Conservation (phyloP, 2,329 filamentous ascomycete species). For the Colletotrichum kahawae region DNA sequence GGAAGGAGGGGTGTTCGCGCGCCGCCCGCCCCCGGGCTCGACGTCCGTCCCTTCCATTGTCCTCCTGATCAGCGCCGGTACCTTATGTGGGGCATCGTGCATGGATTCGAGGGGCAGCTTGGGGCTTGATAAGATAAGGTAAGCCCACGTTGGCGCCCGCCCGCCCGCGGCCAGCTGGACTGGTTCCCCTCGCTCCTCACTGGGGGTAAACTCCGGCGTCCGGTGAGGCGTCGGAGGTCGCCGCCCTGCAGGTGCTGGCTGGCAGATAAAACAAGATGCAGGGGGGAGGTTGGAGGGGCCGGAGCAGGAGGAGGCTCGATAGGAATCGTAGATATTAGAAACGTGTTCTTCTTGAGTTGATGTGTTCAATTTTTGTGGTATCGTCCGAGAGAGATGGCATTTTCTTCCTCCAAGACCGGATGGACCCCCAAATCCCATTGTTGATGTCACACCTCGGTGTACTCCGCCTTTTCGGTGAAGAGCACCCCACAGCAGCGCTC, state of each 20-base stretch:
- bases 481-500: neutral
- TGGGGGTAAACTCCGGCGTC: conserved; percentile 9
- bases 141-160: neutral
- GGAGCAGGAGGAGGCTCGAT: neutral
- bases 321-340: neutral
- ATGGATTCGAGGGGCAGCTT: conserved; percentile 8
- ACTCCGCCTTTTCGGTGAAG: conserved; percentile 12
- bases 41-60: conserved; percentile 16
- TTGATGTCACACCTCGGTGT: conserved; percentile 5
- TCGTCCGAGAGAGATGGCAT: neutral
- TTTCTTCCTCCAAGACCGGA: neutral
- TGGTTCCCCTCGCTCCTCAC: neutral
- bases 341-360: conserved; percentile 1
- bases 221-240: conserved; percentile 18
- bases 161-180: neutral
- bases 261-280: neutral
- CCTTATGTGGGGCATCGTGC: conserved; percentile 16
- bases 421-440: neutral
- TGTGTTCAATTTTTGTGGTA: neutral
- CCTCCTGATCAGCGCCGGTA: conserved; percentile 21
- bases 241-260: neutral
- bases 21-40: neutral
- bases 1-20: conserved; percentile 6
- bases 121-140: conserved; percentile 16
- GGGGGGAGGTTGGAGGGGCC: neutral